Percentiles rank a stretch among this genome's conserved stretches.
Conservation (phyloP, 805 yeast genomes). For the Candida dajiaensis region DNA sequence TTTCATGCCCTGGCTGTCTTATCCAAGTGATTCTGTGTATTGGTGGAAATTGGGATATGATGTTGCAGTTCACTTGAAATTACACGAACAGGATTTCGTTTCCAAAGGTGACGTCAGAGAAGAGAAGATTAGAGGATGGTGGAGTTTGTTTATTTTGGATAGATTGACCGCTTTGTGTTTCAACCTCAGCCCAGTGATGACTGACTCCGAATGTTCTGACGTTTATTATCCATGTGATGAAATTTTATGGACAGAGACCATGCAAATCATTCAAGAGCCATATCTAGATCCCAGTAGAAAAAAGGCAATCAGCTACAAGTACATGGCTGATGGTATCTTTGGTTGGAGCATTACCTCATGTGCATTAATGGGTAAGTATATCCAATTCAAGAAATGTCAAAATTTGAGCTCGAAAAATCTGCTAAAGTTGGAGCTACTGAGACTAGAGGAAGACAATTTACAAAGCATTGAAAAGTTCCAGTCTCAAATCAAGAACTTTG, state of each 20-base stretch:
- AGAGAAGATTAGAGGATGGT: constrained; percentile 35
- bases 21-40: constrained; percentile 18
- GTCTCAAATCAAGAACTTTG: constrained; percentile 6
- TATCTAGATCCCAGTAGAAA: constrained; percentile 24
- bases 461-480: constrained; percentile 2
- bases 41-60: constrained; percentile 22
- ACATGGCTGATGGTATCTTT: constrained; percentile 29
- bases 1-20: constrained; percentile 22
- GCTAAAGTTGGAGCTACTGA: constrained; percentile 12
- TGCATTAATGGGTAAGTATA: constrained; percentile 27
- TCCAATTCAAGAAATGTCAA: constrained; percentile 10
- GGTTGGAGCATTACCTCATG: constrained; percentile 34
- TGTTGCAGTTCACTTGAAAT: constrained; percentile 3
- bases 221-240: constrained; percentile 31
- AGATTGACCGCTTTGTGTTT: constrained; percentile 32
- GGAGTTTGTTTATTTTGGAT: constrained; percentile 35
- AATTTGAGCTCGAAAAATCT: neutral
- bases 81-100: constrained; percentile 5
- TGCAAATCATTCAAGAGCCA: constrained; percentile 23
- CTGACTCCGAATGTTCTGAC: constrained; percentile 27
- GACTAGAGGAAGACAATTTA: constrained; percentile 7
- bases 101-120: constrained; percentile 25
- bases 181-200: constrained; percentile 26
- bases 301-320: constrained; percentile 21
- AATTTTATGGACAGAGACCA: constrained; percentile 25